Base-by-base conservation (phyloP, 2,329 filamentous ascomycete species). In the Pyrenophora teres region DNA sequence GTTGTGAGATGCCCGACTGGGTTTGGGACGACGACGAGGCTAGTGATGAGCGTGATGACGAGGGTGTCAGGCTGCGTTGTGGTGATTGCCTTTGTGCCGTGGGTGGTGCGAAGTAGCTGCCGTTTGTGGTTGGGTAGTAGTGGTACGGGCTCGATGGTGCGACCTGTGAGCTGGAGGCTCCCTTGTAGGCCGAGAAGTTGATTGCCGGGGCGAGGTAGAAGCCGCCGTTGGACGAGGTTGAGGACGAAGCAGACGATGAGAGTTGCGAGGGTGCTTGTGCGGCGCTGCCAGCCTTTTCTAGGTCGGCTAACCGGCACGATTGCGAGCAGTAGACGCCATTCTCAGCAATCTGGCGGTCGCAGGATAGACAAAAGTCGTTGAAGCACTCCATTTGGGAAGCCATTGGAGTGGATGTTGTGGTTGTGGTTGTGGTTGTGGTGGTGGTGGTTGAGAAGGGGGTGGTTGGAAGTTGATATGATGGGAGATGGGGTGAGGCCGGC, bases 291-390 rank as follows among this genome's bases (percentile, higher is more conserved):
- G 83, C 86, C 75, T 86, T 87, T 76, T 96, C 92, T 65, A 93
- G 86, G 76, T 96, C 92, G 62, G 90, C 88, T 38, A 97, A 81
- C 60, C 91, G 85, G 82, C 92, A 97, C 25, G 89, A 85, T 77
- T 97, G 92, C 40, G 91, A 96, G 82, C 92, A 97, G 81, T 96
- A 96, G 61, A 89, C 86, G 59, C 87, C 87, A 56, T 87, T 87
- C 54, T 76, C 74, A 50, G 89, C 84, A 54, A 89, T 92, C 77
- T 95, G 90, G 78, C 88, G 88, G 78, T 97, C 92, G 80, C 92
- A 97, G 79, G 89, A 87, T 66, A 97, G 86, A 82, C 92, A 97
- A 83, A 91, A 96, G 76, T 95, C 88, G 75, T 89, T 90, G 67
- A 89, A 89, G 91, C 92, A 96, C 69, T 80, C 78, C 76, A 80